These are phyloP conservation scores for Typha latifolia DNA, from an alignment of 176 grass and related monocot species.

Conservation along the genomic window DNA sequence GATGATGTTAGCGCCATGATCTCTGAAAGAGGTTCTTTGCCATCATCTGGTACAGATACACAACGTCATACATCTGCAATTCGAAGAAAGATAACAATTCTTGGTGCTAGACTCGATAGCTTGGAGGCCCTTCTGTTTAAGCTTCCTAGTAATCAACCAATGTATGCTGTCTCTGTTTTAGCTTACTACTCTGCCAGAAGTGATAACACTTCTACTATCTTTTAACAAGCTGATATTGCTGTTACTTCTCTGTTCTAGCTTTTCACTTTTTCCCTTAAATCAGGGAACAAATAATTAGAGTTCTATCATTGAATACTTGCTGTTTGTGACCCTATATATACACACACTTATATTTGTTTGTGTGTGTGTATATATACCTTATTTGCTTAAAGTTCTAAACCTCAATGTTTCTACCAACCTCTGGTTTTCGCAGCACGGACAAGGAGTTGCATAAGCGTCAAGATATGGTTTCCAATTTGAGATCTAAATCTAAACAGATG, in stretches of 20 bases:
- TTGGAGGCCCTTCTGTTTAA: slow-evolving; percentile 41
- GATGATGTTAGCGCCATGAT: slow-evolving; percentile 29
- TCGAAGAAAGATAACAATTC: slow-evolving; percentile 52
- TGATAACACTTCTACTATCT: no score
- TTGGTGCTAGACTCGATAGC: slow-evolving; percentile 39
- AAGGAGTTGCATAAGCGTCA: slow-evolving; percentile 55
- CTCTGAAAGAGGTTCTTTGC: slow-evolving; percentile 38
- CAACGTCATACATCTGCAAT: slow-evolving; percentile 43
- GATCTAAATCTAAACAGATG: slow-evolving; percentile 42
- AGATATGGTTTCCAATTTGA: slow-evolving; percentile 49
- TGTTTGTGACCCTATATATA: slow-evolving; percentile 1
- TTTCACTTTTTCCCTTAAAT: neutral
- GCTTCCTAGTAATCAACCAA: slow-evolving; percentile 37
- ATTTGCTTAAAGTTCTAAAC: no score
- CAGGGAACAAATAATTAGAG: no score
- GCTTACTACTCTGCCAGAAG: neutral
- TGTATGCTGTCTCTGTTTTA: slow-evolving; percentile 19
- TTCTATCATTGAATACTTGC: neutral
- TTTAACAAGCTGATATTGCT: neutral
- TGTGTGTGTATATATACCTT: neutral
- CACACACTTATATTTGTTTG: neutral
- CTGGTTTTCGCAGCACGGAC: slow-evolving; percentile 27
- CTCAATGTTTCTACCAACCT: neutral
- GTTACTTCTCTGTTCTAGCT: neutral
- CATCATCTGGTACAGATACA: slow-evolving; percentile 31